Conservation (phyloP, 2,329 filamentous ascomycete species). For the Diaporthe sp. region DNA sequence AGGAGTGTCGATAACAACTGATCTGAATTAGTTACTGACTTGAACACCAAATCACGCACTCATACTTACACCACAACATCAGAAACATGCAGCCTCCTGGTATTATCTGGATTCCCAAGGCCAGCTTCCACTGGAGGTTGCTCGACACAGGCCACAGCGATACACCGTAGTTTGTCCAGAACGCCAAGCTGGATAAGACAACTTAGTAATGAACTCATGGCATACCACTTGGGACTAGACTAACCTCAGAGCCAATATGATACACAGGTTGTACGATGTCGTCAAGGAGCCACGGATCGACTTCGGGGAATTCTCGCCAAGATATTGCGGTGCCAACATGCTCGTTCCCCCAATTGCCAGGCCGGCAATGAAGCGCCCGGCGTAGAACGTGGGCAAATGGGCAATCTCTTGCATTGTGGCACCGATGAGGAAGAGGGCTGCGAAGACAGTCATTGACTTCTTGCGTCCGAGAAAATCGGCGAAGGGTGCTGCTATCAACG, state of each 20-base stretch:
- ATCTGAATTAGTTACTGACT: conserved; percentile 5
- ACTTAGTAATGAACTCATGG: conserved; percentile 33
- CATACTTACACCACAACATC: conserved; percentile 44
- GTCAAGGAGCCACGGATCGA: conserved; percentile 56
- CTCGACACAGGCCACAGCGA: conserved; percentile 39
- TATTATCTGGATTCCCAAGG: conserved; percentile 55
- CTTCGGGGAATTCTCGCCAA: conserved; percentile 57
- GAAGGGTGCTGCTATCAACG: conserved; percentile 52
- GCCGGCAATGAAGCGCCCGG: conserved; percentile 53
- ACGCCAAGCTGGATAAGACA: conserved; percentile 29
- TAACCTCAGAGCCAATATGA: conserved; percentile 49
- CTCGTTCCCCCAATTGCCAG: conserved; percentile 53
- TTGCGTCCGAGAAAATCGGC: conserved; percentile 35
- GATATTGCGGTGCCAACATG: conserved; percentile 56
- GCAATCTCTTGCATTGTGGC: conserved; percentile 53
- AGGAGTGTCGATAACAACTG: conserved; percentile 52
- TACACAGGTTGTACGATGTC: conserved; percentile 56
- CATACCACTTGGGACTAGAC: conserved; percentile 13
- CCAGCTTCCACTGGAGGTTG: conserved; percentile 52
- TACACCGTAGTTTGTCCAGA: conserved; percentile 47
- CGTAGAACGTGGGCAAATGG: conserved; percentile 52
- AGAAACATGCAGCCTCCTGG: conserved; percentile 53
- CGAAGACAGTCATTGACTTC: conserved; percentile 47
- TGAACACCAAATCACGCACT: neutral
- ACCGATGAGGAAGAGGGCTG: conserved; percentile 50